Base-by-base conservation (phyloP, 345 rosid species). In the Angophora floribunda region DNA sequence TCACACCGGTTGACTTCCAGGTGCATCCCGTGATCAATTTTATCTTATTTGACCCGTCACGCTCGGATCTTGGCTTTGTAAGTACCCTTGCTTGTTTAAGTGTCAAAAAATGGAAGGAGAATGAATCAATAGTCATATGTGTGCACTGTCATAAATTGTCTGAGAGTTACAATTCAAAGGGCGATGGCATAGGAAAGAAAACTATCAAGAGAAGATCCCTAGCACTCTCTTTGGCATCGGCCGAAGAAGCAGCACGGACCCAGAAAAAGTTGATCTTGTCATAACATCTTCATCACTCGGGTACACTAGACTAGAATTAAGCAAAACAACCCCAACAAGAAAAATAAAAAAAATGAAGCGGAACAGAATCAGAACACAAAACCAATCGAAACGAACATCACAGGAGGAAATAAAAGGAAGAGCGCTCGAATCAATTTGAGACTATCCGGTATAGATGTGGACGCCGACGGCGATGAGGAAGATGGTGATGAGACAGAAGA, bases 401-500 rank as follows among this genome's bases (percentile, higher is more conserved):
- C 8, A 9, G 84, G 84, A 75, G 84, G 41, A 41, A 3, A 41
- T 41, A 75, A 41, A 8, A 59, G 2, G n/a, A 59, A 24, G 65
- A 26, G n/a, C 9, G n/a, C 65, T 12, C 65, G 65, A 26, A 24
- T 59, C 14, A 13, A 12, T 59, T 24, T 28, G 30, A 36, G 65
- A 67, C 91, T 91, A 97, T 41, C 95, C 93, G 28, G 96, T 91
- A 90, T 95, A 79, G 90, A 96, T 95, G 90, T 96, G 98, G 86
- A 97, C 92, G 63, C 96, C 96, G 45, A 96, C 89, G 80, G 94
- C 95, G 87, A 95, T 86, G 93, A 95, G 93, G 92, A 96, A 94
- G 94, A 96, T 95, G 86, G 99, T 96, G 90, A 94, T 90, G 55
- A 97, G 95, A 87, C 95, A 97, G 86, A 97, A 96, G 93, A 92